Conservation (phyloP, 345 rosid genomes). For the Eucalyptus caleyi region DNA sequence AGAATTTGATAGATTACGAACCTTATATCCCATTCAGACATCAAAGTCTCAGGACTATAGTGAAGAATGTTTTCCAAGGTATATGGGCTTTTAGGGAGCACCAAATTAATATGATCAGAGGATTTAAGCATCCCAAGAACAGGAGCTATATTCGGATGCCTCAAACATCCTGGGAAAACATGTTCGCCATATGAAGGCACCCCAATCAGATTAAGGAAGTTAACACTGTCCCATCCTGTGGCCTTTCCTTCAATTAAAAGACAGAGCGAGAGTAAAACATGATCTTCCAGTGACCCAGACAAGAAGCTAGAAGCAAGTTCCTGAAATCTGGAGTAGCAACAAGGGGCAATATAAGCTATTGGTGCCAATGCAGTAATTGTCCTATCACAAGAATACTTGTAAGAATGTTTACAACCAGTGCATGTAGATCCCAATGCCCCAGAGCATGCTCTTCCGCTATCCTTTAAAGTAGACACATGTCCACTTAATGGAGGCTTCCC, state of each 20-base stretch:
- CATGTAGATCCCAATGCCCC: constrained; percentile 6
- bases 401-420: constrained; percentile 20
- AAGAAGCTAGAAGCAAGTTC: constrained; percentile 36
- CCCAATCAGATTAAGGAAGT: constrained; percentile 56
- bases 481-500: background rate
- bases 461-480: background rate
- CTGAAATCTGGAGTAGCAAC: constrained; percentile 32
- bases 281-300: constrained; percentile 60
- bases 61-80: constrained; percentile 67
- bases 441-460: background rate
- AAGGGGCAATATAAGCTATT: constrained; percentile 28
- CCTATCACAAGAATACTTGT: constrained; percentile 37
- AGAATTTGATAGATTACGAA: constrained; percentile 69
- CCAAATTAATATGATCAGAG: constrained; percentile 25
- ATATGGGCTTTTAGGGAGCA: constrained; percentile 64
- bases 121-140: constrained; percentile 50
- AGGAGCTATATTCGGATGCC: constrained; percentile 84
- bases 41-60: constrained; percentile 54
- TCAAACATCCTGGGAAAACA: constrained; percentile 35
- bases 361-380: constrained; percentile 49
- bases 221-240: constrained; percentile 43
- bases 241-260: constrained; percentile 54
- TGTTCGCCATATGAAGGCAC: constrained; percentile 39
- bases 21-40: constrained; percentile 65
- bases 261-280: constrained; percentile 41